Conservation (phyloP, 805 yeast species). For the Teunomyces cretensis region DNA sequence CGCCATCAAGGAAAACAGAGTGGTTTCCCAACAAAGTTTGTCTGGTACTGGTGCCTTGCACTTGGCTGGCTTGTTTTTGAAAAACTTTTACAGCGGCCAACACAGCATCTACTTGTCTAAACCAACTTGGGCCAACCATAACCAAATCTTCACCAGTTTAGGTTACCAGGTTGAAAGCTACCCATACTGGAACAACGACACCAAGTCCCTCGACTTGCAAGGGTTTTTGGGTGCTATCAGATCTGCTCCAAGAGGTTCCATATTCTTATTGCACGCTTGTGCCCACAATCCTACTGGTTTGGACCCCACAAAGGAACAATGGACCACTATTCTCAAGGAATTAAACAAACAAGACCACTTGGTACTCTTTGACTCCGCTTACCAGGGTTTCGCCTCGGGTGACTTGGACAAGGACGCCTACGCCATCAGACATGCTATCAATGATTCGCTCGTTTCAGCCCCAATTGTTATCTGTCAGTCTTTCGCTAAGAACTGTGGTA, state of each 20-base stretch:
- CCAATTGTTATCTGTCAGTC: slow-evolving; percentile 87
- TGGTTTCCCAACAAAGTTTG: slow-evolving; percentile 70
- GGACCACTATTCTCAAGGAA: slow-evolving; percentile 69
- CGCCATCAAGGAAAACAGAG: slow-evolving; percentile 47
- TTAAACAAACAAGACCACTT: slow-evolving; percentile 64
- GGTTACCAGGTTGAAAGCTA: slow-evolving; percentile 70
- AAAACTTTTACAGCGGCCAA: slow-evolving; percentile 46
- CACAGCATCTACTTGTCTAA: slow-evolving; percentile 65
- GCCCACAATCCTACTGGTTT: slow-evolving; percentile 98
- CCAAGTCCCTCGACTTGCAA: slow-evolving; percentile 68
- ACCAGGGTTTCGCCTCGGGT: slow-evolving; percentile 97
- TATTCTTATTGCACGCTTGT: slow-evolving; percentile 86
- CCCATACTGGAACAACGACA: slow-evolving; percentile 80
- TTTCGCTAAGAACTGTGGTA: slow-evolving; percentile 93
- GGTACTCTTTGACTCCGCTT: slow-evolving; percentile 89
- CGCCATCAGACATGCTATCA: slow-evolving; percentile 69
- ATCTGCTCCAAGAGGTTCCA: slow-evolving; percentile 69
- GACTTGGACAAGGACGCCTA: slow-evolving; percentile 79
- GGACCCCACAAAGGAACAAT: slow-evolving; percentile 82
- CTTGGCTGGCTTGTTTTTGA: slow-evolving; percentile 71
- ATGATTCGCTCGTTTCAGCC: slow-evolving; percentile 25
- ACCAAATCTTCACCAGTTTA: slow-evolving; percentile 69
- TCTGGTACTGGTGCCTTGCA: slow-evolving; percentile 94
- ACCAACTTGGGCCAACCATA: slow-evolving; percentile 99
- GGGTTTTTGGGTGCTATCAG: slow-evolving; percentile 66